Conservation (phyloP, 352 stramenopile species). For the Phytophthora megakarya region DNA sequence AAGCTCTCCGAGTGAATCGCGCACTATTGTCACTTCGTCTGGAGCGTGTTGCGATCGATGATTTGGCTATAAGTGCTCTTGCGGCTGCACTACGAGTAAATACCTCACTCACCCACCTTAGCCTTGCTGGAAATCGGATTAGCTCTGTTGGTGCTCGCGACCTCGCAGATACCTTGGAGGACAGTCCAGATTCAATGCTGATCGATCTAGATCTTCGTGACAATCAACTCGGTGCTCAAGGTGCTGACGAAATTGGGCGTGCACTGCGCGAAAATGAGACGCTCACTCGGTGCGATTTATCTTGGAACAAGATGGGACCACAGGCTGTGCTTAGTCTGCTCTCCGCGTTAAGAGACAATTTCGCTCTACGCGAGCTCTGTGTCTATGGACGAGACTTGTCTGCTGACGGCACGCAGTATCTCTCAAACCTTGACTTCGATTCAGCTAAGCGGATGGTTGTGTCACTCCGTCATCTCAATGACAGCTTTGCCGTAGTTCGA, state of each 20-base stretch:
- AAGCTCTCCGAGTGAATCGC: constrained; percentile 55
- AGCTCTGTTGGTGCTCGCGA: constrained; percentile 49
- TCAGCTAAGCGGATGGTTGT: constrained; percentile 52
- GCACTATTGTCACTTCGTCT: constrained; percentile 54
- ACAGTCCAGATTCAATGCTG: constrained; percentile 65
- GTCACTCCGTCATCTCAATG: constrained; percentile 56
- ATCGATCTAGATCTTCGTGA: constrained; percentile 60
- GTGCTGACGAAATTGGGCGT: constrained; percentile 43
- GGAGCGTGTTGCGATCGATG: constrained; percentile 50
- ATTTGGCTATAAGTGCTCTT: constrained; percentile 57
- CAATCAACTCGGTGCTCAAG: constrained; percentile 57
- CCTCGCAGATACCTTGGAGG: constrained; percentile 61
- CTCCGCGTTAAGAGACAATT: constrained; percentile 55
- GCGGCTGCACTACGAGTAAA: constrained; percentile 68
- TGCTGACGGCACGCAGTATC: constrained; percentile 45
- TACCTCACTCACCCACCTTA: constrained; percentile 57
- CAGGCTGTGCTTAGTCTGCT: constrained; percentile 50
- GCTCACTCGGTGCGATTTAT: constrained; percentile 63
- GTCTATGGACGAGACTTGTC: constrained; percentile 58
- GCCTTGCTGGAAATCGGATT: constrained; percentile 59
- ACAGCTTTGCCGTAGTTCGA: constrained; percentile 47
- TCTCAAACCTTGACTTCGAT: constrained; percentile 62
- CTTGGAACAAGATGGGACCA: constrained; percentile 65
- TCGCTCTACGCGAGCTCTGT: constrained; percentile 54
- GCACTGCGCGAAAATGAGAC: constrained; percentile 77